Evolutionary conservation across 352 stramenopile genomes (phyloP), one percentile per base, ranked within the genome.

Genomic region (Aphanomyces invadans): DNA sequence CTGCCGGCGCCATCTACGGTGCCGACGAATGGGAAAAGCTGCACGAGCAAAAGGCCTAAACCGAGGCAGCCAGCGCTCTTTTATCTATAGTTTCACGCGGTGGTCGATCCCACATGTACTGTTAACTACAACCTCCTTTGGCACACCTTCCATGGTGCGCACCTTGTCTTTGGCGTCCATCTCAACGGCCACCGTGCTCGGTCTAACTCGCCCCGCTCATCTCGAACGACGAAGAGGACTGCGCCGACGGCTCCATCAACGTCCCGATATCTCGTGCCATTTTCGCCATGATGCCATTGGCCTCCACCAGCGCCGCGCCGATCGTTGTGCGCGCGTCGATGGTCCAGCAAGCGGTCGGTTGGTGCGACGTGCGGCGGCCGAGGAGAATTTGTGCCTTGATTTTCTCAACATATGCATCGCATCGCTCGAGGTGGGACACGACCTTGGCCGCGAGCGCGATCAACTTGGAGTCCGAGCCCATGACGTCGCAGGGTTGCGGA

Each of bases 361-460:
- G 39, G 17, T 48, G 17, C 0, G 1, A n/a, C 39, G 39, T n/a
- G n/a, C n/a, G n/a, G n/a, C n/a, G n/a, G n/a, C n/a, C n/a, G n/a
- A n/a, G n/a, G n/a, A n/a, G 26, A 10, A 31, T 54, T 67, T 81
- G 73, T n/a, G 65, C 48, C 26, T 73, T 73, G 5, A 92, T 73
- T 33, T 84, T 89, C 53, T 89, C 79, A 28, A 81, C 71, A 44
- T 90, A 90, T 62, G 84, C 73, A 10, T 67, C 69, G 11, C 79
- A 86, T 10, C 80, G 74, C 23, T 71, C 70, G 32, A 92, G 45
- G 68, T 92, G 81, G 56, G 88, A 80, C 11, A 88, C 49, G 45
- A 90, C 49, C 56, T 89, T 89, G n/a, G 77, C n/a, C 3, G 74
- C 76, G 19, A 73, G 78, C 5, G 38, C 74, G 21, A 74, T 70